These are phyloP conservation scores for Zygoascus biomembranicola DNA, from an alignment of 805 yeast genomes.

Conservation along the genomic window DNA sequence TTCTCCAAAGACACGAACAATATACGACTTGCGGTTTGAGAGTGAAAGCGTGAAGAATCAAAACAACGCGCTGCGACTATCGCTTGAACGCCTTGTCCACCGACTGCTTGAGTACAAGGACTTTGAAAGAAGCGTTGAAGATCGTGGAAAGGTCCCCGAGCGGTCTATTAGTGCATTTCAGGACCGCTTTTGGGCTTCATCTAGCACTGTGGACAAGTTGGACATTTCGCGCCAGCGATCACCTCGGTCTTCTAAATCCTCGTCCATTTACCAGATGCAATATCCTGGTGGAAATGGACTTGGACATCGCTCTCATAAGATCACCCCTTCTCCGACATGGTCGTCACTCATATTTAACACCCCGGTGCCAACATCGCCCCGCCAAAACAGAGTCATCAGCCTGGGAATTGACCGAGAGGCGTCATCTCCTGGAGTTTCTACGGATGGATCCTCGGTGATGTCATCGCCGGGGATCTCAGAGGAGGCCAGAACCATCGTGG, in stretches of 20 bases:
- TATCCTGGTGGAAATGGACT: neutral
- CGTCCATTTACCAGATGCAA: neutral
- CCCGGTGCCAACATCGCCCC: neutral
- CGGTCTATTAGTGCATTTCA: conserved; percentile 16
- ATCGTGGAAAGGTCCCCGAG: conserved; percentile 5
- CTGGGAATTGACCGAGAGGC: neutral
- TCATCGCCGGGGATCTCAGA: neutral
- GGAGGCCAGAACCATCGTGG: neutral
- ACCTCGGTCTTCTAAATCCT: neutral
- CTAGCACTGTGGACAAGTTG: neutral
- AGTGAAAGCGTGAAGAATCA: conserved; percentile 22
- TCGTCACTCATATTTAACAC: neutral
- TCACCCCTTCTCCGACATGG: neutral
- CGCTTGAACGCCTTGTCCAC: conserved; percentile 28
- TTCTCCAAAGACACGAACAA: conserved; percentile 10
- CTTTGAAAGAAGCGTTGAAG: conserved; percentile 23
- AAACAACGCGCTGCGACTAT: conserved; percentile 25
- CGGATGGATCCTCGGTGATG: neutral
- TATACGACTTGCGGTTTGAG: conserved; percentile 21
- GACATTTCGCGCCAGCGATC: neutral
- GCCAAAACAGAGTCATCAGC: neutral
- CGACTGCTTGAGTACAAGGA: conserved; percentile 27
- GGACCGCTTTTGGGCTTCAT: conserved; percentile 2
- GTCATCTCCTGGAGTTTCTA: neutral
- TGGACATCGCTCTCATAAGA: neutral